These are phyloP conservation scores for Amaranthus palmeri DNA, from an alignment of 148 eudicot species.

Conservation along the genomic window DNA sequence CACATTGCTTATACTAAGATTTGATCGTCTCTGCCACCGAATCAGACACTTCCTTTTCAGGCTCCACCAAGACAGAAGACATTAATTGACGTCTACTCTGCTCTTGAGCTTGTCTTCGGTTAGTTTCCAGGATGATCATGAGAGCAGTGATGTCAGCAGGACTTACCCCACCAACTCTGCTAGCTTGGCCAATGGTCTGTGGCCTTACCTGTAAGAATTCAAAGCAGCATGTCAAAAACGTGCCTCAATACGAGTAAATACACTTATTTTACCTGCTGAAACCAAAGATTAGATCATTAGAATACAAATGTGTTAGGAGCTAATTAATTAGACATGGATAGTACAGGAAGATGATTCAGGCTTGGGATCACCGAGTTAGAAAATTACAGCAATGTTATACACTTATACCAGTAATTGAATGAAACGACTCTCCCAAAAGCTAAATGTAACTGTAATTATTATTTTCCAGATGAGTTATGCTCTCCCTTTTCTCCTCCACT, in stretches of 20 bases:
- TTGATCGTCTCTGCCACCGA: constrained; percentile 32
- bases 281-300: not conserved
- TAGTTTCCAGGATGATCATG: constrained; percentile 73
- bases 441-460: no score
- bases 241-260: not conserved
- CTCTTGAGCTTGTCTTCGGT: constrained; percentile 59
- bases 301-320: not conserved
- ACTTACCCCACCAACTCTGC: constrained; percentile 94
- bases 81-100: constrained; percentile 39
- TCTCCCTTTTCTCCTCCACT: no score
- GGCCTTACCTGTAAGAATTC: constrained; percentile 65
- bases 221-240: constrained; percentile 7
- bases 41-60: constrained; percentile 35
- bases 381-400: no score
- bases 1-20: constrained; percentile 17
- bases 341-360: no score
- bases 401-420: no score
- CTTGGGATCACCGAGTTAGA: no score
- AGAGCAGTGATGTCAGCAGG: constrained; percentile 95
- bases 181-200: constrained; percentile 94
- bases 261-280: not conserved
- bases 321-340: no score
- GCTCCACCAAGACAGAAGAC: constrained; percentile 40
- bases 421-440: no score
- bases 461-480: no score